These are phyloP conservation scores for Aspergillus carbonarius DNA, from an alignment of 2,329 filamentous ascomycete species.

Conservation along the genomic window DNA sequence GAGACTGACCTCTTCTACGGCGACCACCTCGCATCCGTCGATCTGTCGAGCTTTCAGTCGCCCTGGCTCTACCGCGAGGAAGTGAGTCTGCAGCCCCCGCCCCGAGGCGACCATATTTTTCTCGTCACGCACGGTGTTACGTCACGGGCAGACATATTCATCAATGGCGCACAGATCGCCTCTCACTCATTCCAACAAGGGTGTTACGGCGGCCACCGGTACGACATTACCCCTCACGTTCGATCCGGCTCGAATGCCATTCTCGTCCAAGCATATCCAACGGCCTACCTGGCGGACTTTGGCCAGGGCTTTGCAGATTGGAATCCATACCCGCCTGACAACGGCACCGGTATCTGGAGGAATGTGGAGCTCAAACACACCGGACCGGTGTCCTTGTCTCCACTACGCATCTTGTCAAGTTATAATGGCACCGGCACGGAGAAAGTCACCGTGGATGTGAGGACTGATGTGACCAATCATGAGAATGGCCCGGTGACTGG, in stretches of 20 bases:
- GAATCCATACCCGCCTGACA: slow-evolving; percentile 63
- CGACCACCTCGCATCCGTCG: slow-evolving; percentile 48
- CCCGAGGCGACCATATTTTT: slow-evolving; percentile 47
- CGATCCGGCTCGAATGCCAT: slow-evolving; percentile 50
- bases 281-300: slow-evolving; percentile 60
- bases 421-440: too few relatives aligned
- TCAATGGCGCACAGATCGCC: slow-evolving; percentile 58
- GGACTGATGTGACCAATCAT: too few relatives aligned
- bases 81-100: slow-evolving; percentile 41
- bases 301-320: slow-evolving; percentile 62
- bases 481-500: too few relatives aligned
- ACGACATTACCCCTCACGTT: slow-evolving; percentile 52
- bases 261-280: slow-evolving; percentile 56
- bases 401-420: too few relatives aligned
- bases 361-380: slow-evolving; percentile 48
- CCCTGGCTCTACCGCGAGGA: slow-evolving; percentile 62
- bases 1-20: slow-evolving; percentile 59
- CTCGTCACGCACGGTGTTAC: slow-evolving; percentile 61
- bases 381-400: too few relatives aligned
- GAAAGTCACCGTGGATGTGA: too few relatives aligned
- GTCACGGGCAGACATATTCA: slow-evolving; percentile 59
- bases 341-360: slow-evolving; percentile 64
- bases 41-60: slow-evolving; percentile 50
- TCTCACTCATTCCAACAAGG: slow-evolving; percentile 45
- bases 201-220: slow-evolving; percentile 56